Evolutionary conservation across 2,329 filamentous ascomycete genomes (phyloP).

Genomic region (Fusarium anguioides): DNA sequence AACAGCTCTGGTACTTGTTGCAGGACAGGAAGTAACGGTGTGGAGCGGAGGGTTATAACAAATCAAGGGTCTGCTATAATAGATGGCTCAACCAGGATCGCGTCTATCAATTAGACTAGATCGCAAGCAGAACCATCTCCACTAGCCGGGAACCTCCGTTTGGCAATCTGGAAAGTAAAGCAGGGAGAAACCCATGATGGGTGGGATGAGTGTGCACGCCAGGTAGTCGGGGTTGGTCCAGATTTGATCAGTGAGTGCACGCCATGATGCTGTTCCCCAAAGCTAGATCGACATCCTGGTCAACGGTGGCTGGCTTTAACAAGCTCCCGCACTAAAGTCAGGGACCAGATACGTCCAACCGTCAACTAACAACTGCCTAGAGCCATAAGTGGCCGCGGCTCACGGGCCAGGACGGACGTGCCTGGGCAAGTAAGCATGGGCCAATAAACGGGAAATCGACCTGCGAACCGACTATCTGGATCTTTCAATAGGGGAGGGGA

Average conservation of each 20-base stretch:
- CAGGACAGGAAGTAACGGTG: slow-evolving; percentile 39
- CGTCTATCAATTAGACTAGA: slow-evolving; percentile 39
- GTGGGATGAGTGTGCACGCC: slow-evolving; percentile 31
- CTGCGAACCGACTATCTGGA: slow-evolving; percentile 41
- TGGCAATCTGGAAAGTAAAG: slow-evolving; percentile 36
- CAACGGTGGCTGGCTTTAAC: slow-evolving; percentile 39
- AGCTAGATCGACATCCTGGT: slow-evolving; percentile 38
- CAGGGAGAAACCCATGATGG: slow-evolving; percentile 39
- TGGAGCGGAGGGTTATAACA: slow-evolving; percentile 46
- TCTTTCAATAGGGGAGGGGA: slow-evolving; percentile 38
- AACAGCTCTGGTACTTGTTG: slow-evolving; percentile 42
- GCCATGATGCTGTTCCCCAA: slow-evolving; percentile 37
- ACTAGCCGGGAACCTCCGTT: slow-evolving; percentile 44
- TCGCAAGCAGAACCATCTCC: slow-evolving; percentile 43
- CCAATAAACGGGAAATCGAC: slow-evolving; percentile 35
- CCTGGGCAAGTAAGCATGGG: slow-evolving; percentile 29
- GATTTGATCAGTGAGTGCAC: slow-evolving; percentile 43
- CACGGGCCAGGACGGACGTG: slow-evolving; percentile 33
- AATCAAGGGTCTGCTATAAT: slow-evolving; percentile 47
- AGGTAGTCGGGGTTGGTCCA: slow-evolving; percentile 37
- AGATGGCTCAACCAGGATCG: slow-evolving; percentile 43
- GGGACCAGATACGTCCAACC: slow-evolving; percentile 22
- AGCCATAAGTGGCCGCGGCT: slow-evolving; percentile 22
- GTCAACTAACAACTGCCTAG: slow-evolving; percentile 21
- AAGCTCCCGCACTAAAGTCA: slow-evolving; percentile 34